These are phyloP conservation scores for Luffa acutangula DNA, from an alignment of 306 rosid genomes.

Conservation along the genomic window DNA sequence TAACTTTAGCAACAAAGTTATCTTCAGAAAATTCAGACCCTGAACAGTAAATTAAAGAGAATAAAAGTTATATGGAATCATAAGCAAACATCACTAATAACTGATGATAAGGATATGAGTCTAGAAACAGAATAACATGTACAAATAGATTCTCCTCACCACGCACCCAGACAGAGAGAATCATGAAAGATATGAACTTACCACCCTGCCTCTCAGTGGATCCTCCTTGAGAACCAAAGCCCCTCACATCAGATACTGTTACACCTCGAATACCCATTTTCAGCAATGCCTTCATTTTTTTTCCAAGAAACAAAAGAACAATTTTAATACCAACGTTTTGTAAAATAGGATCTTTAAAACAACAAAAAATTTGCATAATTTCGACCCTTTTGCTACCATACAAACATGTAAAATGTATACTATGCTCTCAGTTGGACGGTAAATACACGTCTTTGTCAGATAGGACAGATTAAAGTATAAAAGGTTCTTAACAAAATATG, in stretches of 20 bases:
- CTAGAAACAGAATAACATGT: background rate
- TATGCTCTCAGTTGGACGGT: background rate
- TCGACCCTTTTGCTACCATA: background rate
- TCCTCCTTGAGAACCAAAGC: conserved; percentile 98
- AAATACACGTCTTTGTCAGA: background rate
- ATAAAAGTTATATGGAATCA: background rate
- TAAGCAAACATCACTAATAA: background rate
- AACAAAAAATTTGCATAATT: background rate
- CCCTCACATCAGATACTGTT: conserved; percentile 75
- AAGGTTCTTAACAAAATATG: background rate
- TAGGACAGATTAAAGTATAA: background rate
- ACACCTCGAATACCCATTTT: conserved; percentile 85
- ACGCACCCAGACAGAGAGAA: background rate
- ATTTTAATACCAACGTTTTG: conserved; percentile 9
- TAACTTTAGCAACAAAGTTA: conserved; percentile 78
- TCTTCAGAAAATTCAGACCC: conserved; percentile 89
- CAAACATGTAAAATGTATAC: background rate
- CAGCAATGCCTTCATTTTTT: conserved; percentile 55
- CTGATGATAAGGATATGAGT: background rate
- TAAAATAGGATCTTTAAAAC: background rate
- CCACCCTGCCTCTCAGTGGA: conserved; percentile 94
- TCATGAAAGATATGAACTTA: conserved; percentile 19
- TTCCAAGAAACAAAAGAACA: background rate
- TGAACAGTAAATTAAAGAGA: conserved; percentile 6
- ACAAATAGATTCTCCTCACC: background rate